A percentile compares a stretch with the other conserved stretches of the same genome.
These are phyloP conservation scores for Mucor plumbeus DNA, from an alignment of 371 early-diverging fungal species.

Conservation along the genomic window DNA sequence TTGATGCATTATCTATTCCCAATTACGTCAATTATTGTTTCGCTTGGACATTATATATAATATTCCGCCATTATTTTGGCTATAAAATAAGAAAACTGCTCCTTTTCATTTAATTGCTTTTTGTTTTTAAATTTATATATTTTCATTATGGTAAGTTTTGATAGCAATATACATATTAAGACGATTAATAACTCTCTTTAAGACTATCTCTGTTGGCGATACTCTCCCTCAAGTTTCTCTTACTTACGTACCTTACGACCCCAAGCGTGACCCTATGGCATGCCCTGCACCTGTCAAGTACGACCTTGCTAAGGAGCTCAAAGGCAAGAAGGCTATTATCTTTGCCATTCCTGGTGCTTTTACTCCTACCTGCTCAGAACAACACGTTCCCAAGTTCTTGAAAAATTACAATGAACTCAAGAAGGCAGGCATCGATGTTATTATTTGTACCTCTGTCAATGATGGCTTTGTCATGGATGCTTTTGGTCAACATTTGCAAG, in stretches of 20 bases:
- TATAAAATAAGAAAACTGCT: not conserved
- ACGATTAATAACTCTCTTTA: not conserved
- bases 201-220: conserved; percentile 33
- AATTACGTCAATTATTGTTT: too few relatives aligned
- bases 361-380: conserved; percentile 81
- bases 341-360: conserved; percentile 85
- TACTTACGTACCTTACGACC: conserved; percentile 49
- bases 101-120: not conserved
- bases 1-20: too few relatives aligned
- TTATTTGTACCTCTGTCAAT: conserved; percentile 63
- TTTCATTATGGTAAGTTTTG: conserved; percentile 2
- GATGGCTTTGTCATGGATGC: conserved; percentile 81
- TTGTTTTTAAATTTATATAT: not conserved
- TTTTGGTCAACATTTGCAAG: conserved; percentile 65
- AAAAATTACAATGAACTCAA: conserved; percentile 58
- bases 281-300: conserved; percentile 47
- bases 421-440: conserved; percentile 69
- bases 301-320: conserved; percentile 63
- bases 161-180: too few relatives aligned
- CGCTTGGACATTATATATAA: too few relatives aligned
- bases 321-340: conserved; percentile 78
- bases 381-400: conserved; percentile 74
- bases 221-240: conserved; percentile 47
- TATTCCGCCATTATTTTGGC: not conserved
- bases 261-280: conserved; percentile 38